Evolutionary conservation across 192 early-diverging fungal genomes (phyloP).

Genomic region (Coemansia furcata): DNA sequence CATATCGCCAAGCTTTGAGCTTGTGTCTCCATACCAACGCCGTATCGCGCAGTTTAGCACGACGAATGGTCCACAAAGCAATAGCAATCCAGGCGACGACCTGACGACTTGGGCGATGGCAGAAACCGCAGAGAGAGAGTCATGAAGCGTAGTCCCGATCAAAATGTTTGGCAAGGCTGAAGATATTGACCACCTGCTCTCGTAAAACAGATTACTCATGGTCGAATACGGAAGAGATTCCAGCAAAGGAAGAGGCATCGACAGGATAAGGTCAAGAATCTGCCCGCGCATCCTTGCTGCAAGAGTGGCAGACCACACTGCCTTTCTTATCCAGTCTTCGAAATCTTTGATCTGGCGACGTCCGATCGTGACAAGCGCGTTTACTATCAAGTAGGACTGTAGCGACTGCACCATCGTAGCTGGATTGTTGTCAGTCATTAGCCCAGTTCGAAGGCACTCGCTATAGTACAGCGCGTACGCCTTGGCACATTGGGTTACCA

Average conservation of each 20-base stretch:
- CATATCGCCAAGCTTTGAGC: background rate
- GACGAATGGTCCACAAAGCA: conserved; percentile 2
- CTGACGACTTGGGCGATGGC: conserved; percentile 5
- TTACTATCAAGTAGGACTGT: conserved; percentile 17
- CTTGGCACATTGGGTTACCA: conserved; percentile 7
- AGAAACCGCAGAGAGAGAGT: background rate
- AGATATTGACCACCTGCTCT: background rate
- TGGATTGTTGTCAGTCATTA: conserved; percentile 30
- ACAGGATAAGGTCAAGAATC: background rate
- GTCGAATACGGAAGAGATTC: conserved; percentile 4
- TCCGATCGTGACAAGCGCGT: conserved; percentile 12
- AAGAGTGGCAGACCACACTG: conserved; percentile 3
- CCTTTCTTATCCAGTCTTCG: background rate
- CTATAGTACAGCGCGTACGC: conserved; percentile 10
- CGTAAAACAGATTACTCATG: background rate
- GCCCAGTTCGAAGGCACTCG: conserved; percentile 14
- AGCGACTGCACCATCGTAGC: conserved; percentile 24
- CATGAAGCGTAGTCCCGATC: background rate
- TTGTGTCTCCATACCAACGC: background rate
- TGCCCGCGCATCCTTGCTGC: background rate
- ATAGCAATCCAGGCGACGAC: background rate
- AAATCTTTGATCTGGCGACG: conserved; percentile 3
- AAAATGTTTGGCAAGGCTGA: background rate
- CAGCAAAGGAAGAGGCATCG: conserved; percentile 8
- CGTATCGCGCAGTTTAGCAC: background rate